These are phyloP conservation scores for Penicillium sp. DNA, from an alignment of 2,329 filamentous ascomycete species.

Conservation along the genomic window DNA sequence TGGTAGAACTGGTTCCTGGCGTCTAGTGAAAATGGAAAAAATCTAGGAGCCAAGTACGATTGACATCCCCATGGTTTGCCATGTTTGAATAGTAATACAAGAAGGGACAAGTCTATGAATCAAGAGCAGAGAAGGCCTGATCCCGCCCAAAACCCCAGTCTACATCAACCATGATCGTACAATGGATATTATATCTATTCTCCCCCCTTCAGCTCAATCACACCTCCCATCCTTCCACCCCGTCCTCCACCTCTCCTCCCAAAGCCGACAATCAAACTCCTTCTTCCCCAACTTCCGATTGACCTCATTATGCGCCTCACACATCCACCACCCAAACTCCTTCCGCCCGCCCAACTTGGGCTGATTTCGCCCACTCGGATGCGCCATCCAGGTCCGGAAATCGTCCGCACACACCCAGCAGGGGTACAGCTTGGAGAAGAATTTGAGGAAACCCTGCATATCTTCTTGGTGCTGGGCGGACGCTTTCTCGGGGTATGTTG, in stretches of 20 bases:
- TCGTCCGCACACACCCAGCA: slow-evolving; percentile 96
- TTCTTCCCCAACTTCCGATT: slow-evolving; percentile 81
- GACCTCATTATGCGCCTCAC: slow-evolving; percentile 54
- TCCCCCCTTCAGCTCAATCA: slow-evolving; percentile 46
- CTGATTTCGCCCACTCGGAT: slow-evolving; percentile 59
- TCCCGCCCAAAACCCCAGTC: neutral
- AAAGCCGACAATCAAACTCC: slow-evolving; percentile 82
- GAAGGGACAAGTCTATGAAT: slow-evolving; percentile 8
- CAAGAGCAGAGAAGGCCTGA: slow-evolving; percentile 14
- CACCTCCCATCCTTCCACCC: slow-evolving; percentile 74
- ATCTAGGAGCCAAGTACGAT: neutral
- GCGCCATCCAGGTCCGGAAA: slow-evolving; percentile 78
- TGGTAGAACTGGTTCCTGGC: neutral
- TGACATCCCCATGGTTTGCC: neutral
- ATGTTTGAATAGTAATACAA: slow-evolving; percentile 12
- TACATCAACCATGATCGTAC: slow-evolving; percentile 7
- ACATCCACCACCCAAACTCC: slow-evolving; percentile 54
- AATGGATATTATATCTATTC: neutral
- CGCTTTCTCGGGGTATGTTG: slow-evolving; percentile 75
- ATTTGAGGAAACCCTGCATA: slow-evolving; percentile 72
- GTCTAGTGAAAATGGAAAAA: neutral
- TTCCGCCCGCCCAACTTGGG: slow-evolving; percentile 58
- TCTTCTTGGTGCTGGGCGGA: slow-evolving; percentile 71
- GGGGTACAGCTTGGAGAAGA: slow-evolving; percentile 87
- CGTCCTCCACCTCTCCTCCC: slow-evolving; percentile 93